Percentiles rank a stretch among this genome's conserved stretches.
Evolutionary conservation across 2,329 filamentous ascomycete species (phyloP).

Genomic region (Alternaria longipes): DNA sequence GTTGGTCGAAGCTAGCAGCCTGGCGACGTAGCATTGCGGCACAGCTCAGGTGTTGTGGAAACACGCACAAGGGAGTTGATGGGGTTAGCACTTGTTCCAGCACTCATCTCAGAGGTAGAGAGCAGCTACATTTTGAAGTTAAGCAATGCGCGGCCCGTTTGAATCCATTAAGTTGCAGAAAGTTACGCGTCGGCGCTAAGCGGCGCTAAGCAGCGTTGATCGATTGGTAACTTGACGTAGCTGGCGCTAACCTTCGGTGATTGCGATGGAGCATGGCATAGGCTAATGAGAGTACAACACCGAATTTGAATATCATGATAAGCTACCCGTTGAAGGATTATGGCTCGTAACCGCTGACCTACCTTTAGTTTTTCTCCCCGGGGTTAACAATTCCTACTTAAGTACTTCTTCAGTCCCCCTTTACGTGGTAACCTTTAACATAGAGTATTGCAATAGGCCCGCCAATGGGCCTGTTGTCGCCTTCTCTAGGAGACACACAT

Average conservation of each 20-base stretch:
- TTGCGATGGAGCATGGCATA: slow-evolving; percentile 6
- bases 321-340: not conserved
- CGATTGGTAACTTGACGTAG: slow-evolving; percentile 13
- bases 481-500: slow-evolving; percentile 1
- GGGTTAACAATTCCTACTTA: not conserved
- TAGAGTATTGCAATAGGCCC: slow-evolving; percentile 10
- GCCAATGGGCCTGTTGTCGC: not conserved
- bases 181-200: slow-evolving; percentile 1
- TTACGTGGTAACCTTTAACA: not conserved
- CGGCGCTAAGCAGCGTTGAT: slow-evolving; percentile 16
- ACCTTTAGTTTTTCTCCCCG: not conserved
- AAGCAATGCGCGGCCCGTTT: not conserved
- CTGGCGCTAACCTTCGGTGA: slow-evolving; percentile 6
- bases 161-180: not conserved
- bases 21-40: slow-evolving; percentile 20
- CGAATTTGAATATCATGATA: not conserved
- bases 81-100: not conserved
- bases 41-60: slow-evolving; percentile 13
- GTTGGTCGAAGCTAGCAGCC: slow-evolving; percentile 5
- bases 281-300: slow-evolving; percentile 1
- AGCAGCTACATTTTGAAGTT: too few relatives aligned
- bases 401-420: not conserved
- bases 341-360: not conserved
- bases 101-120: not conserved
- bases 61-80: slow-evolving; percentile 3